Evolutionary conservation across 108 stramenopile genomes (phyloP).

Genomic region (Pseudonitzschia pungens): DNA sequence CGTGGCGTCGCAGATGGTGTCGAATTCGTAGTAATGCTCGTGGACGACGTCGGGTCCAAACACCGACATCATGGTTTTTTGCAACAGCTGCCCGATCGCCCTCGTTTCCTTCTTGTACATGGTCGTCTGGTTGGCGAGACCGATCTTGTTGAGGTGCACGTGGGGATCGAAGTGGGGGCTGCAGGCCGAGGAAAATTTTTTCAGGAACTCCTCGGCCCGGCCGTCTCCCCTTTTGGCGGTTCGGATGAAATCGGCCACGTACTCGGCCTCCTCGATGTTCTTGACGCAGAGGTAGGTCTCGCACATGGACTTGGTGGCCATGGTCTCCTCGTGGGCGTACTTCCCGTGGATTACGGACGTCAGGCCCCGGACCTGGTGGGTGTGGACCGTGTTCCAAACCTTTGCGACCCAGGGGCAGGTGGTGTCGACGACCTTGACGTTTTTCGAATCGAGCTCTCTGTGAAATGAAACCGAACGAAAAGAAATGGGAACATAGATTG

Average conservation of each 20-base stretch:
- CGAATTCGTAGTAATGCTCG: constrained; percentile 90
- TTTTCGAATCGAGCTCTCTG: constrained; percentile 39
- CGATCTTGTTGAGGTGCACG: constrained; percentile 86
- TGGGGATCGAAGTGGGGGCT: constrained; percentile 94
- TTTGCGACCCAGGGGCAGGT: constrained; percentile 99
- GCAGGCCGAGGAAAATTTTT: constrained; percentile 86
- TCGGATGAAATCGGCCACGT: constrained; percentile 88
- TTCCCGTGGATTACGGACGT: constrained; percentile 94
- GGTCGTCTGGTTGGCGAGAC: constrained; percentile 96
- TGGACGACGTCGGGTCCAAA: constrained; percentile 80
- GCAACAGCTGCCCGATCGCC: constrained; percentile 89
- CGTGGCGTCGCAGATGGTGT: constrained; percentile 97
- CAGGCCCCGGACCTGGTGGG: constrained; percentile 80
- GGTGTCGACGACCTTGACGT: constrained; percentile 94
- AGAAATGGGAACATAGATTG: background rate
- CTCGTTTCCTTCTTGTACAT: constrained; percentile 99
- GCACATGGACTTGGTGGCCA: constrained; percentile 91
- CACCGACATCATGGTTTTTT: constrained; percentile 89
- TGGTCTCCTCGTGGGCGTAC: constrained; percentile 93
- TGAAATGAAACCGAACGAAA: background rate
- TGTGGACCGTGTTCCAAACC: constrained; percentile 96
- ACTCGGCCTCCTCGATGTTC: constrained; percentile 92
- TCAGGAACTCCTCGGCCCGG: constrained; percentile 86
- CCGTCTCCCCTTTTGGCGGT: constrained; percentile 81
- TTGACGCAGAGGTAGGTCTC: constrained; percentile 94